Percentiles rank a stretch among this genome's conserved stretches.
Conservation (phyloP, 331 rosid species). For the Malus hybrid region DNA sequence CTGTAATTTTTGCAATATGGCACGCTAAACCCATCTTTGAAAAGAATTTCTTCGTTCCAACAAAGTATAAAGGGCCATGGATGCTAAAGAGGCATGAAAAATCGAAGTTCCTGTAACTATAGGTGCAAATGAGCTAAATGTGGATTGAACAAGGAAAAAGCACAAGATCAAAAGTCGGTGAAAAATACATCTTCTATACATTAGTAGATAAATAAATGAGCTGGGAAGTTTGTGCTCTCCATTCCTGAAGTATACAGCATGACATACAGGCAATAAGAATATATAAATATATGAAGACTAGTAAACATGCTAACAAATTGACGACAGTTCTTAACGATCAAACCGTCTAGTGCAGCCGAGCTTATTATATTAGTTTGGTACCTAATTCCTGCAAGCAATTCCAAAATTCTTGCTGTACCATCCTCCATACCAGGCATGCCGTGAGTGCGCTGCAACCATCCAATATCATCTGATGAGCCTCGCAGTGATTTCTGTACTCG, state of each 20-base stretch:
- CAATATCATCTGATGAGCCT: constrained; percentile 84
- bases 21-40: constrained; percentile 86
- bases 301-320: background rate
- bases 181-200: constrained; percentile 28
- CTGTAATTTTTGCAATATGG: constrained; percentile 80
- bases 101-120: constrained; percentile 4
- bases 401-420: constrained; percentile 75
- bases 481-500: constrained; percentile 48
- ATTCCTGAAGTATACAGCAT: constrained; percentile 31
- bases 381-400: constrained; percentile 69
- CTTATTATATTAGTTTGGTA: constrained; percentile 2
- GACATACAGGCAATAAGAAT: background rate
- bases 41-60: constrained; percentile 67
- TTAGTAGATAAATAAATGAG: constrained; percentile 68
- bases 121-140: background rate
- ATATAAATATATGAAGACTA: background rate
- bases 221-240: constrained; percentile 59
- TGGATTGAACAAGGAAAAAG: background rate
- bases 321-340: background rate
- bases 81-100: constrained; percentile 81
- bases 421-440: constrained; percentile 62
- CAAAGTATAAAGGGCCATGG: constrained; percentile 72
- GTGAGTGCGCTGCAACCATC: constrained; percentile 70
- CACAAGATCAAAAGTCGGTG: constrained; percentile 2
- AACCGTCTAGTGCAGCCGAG: background rate